Base-by-base conservation (phyloP, 1,284 basidiomycete species). In the Tremellales sp. region DNA sequence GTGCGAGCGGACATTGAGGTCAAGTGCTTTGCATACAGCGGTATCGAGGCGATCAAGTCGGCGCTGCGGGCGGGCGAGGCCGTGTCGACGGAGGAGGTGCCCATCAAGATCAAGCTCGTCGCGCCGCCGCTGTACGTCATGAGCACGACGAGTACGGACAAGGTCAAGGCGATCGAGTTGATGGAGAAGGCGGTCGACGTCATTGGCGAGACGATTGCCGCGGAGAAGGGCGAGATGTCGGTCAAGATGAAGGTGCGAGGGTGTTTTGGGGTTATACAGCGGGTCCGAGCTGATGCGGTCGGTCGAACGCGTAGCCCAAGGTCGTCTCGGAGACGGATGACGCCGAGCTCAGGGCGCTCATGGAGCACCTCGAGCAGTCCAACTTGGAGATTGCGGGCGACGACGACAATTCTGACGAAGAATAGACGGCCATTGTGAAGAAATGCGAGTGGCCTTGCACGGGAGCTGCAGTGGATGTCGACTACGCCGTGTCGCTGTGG, bases 241-340 rank as follows among this genome's bases (percentile, higher is more conserved):
- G 84, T 99, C 45, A 98, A 97, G 79, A 97, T 98, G 93, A 94
- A 89, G 83, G 90, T 87, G 54, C 47, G 77, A n/a, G n/a, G n/a
- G n/a, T n/a, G n/a, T n/a, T n/a, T n/a, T n/a, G n/a, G n/a, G n/a
- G 24, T 48, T 8, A 19, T 43, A 21, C 40, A 22, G 24, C 38
- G 25, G 12, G 21, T 12, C 16, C 37, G 28, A 0, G 12, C 22
- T 21, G 19, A 32, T 28, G 33, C 29, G 16, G n/a, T 27, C 24
- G 31, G 39, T 28, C 12, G 27, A 24, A 36, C 34, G 40, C 37
- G 13, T 63, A 92, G 88, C 92, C 92, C 57, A 97, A 95, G 78
- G 90, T 91, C 9, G 86, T 97, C 40, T 90, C 87, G n/a, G 93
- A 95, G 71, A 89, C 87, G 6, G 93, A 97, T 72, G 93, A 97